phyloP scores from a whole-genome alignment of 805 yeast genomes.

The Myxozyma neotropica region DNA sequence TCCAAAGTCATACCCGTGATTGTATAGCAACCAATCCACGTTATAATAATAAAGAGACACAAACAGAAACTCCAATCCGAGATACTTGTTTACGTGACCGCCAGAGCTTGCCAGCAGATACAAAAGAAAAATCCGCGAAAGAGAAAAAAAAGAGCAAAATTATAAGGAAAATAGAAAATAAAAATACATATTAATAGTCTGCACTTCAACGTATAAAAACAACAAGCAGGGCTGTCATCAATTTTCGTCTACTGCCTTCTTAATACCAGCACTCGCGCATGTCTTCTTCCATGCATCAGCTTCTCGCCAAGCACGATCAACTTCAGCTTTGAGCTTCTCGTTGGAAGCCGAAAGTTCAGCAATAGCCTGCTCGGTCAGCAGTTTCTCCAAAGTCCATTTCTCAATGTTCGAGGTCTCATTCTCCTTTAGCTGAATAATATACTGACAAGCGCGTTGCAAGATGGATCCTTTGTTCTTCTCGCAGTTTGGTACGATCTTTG shows the following conservation, averaged over 20 bases:
- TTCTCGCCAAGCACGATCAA: constrained; percentile 90
- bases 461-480: constrained; percentile 92
- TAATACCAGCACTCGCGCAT: constrained; percentile 39
- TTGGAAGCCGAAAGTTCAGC: constrained; percentile 81
- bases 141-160: not conserved
- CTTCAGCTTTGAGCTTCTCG: constrained; percentile 82
- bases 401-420: constrained; percentile 87
- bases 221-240: not conserved
- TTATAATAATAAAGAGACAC: not conserved
- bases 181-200: not conserved
- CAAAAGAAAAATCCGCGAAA: not conserved
- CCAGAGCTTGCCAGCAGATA: not conserved
- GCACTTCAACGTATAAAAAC: too few relatives aligned
- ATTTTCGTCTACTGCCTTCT: constrained; percentile 28
- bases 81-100: not conserved
- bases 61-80: not conserved
- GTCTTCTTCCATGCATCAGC: constrained; percentile 77
- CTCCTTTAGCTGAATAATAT: constrained; percentile 84
- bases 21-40: too few relatives aligned
- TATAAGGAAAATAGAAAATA: not conserved
- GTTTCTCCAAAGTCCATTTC: constrained; percentile 92
- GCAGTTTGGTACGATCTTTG: constrained; percentile 74
- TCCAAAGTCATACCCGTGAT: constrained; percentile 2
- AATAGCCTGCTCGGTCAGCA: constrained; percentile 87
- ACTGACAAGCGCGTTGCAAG: constrained; percentile 83